Evolutionary conservation across 1,284 basidiomycete species (phyloP).

Genomic region (Austroboletus novae-zelandiae): DNA sequence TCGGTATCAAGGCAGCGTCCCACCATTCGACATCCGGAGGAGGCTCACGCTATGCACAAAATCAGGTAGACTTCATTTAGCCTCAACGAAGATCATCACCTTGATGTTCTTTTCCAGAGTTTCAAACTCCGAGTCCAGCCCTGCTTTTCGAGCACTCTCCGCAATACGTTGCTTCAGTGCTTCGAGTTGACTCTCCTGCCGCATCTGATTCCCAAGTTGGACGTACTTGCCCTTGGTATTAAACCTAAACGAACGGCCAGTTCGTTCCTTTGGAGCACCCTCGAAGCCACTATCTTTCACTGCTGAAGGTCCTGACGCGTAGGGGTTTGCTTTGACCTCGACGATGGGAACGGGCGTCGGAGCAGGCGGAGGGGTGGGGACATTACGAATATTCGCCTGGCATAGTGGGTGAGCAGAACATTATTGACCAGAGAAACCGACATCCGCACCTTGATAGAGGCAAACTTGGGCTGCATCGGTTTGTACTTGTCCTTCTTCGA

Average conservation of each 20-base stretch:
- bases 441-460: constrained; percentile 73
- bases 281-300: constrained; percentile 60
- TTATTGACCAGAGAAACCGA: not conserved
- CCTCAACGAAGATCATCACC: constrained; percentile 42
- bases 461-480: constrained; percentile 97
- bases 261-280: constrained; percentile 67
- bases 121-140: constrained; percentile 89
- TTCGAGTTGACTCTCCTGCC: constrained; percentile 86
- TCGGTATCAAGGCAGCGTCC: constrained; percentile 87
- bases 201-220: constrained; percentile 77
- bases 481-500: constrained; percentile 89
- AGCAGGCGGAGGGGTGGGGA: constrained; percentile 60
- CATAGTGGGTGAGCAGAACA: not conserved
- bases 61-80: constrained; percentile 1
- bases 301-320: constrained; percentile 53
- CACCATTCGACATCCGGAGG: constrained; percentile 97
- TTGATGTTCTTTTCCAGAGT: constrained; percentile 85
- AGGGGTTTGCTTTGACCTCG: constrained; percentile 66
- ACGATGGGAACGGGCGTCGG: constrained; percentile 45
- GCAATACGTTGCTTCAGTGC: constrained; percentile 91
- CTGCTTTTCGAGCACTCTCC: constrained; percentile 89
- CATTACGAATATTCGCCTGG: constrained; percentile 72
- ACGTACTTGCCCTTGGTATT: constrained; percentile 91
- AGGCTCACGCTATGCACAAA: constrained; percentile 57
- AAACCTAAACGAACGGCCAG: constrained; percentile 77